Evolutionary conservation across 2,329 filamentous ascomycete genomes (phyloP), one percentile per base, ranked within the genome.

Genomic region (Nothomitra cinnamomea): DNA sequence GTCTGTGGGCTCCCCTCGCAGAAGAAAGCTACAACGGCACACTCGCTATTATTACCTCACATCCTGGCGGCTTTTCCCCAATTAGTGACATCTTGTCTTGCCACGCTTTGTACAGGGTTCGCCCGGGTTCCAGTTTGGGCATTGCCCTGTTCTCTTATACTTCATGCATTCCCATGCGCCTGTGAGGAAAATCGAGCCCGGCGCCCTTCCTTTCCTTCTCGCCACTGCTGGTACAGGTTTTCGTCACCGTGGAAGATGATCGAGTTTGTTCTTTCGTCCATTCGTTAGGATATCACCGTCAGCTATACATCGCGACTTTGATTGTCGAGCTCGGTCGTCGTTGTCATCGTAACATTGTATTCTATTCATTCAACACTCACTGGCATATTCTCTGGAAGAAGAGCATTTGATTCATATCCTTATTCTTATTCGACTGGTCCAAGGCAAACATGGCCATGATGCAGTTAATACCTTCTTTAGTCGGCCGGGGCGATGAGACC

Each of bases 361-460:
- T 21, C n/a, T 21, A 25, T 25, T 49, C 32, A 35, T 35, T 35
- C 45, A 32, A 35, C 15, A 13, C 7, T 49, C 7, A 13, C 24
- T 35, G n/a, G 24, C 25, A 49, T 15, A 24, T 49, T 49, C 45
- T 49, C 45, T 49, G 45, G 45, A 32, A 49, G 45, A 49, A 49
- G 24, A 35, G 45, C 45, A 19, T 35, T 19, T 49, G 21, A n/a
- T 24, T 35, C 24, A n/a, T 35, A 49, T 35, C 25, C 5, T 19
- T 35, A 24, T 35, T 28, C 17, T 10, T 22, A 2, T 1, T 35
- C 45, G 10, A 5, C 1, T 8, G 5, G 12, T 35, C 1, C 19
- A n/a, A n/a, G 24, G 8, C 45, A 4, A 35, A 3, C n/a, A 32
- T 32, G 45, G 3, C 45, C 19, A 13, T 4, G 32, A 17, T 35